Conservation (phyloP, 2,329 filamentous ascomycete species). For the Xylariaceae sp. region DNA sequence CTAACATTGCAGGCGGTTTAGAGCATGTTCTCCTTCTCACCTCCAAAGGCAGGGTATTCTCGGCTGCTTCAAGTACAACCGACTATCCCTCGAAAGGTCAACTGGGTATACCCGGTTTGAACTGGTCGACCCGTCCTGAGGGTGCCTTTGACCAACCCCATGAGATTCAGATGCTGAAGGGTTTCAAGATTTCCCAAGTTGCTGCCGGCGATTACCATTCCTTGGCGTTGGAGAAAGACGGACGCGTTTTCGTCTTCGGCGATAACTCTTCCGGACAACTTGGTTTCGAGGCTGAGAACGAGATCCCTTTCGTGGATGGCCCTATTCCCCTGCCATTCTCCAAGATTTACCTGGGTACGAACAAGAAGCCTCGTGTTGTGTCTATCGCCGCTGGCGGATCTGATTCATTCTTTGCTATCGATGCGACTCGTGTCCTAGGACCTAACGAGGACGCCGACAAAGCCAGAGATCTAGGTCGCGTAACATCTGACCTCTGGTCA, state of each 20-base stretch:
- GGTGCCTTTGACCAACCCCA: slow-evolving; percentile 79
- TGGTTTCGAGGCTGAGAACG: slow-evolving; percentile 65
- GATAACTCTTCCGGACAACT: slow-evolving; percentile 91
- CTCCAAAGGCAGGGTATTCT: slow-evolving; percentile 78
- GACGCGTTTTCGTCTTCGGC: slow-evolving; percentile 79
- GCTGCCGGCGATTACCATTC: slow-evolving; percentile 86
- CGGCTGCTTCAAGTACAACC: slow-evolving; percentile 73
- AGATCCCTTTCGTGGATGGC: slow-evolving; percentile 58
- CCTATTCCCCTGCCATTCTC: slow-evolving; percentile 67
- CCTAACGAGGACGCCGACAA: slow-evolving; percentile 36
- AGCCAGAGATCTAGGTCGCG: slow-evolving; percentile 43
- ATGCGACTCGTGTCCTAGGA: slow-evolving; percentile 57
- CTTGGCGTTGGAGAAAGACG: slow-evolving; percentile 67
- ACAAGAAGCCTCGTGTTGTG: slow-evolving; percentile 62
- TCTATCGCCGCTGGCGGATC: slow-evolving; percentile 77
- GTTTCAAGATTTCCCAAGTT: slow-evolving; percentile 66
- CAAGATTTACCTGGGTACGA: slow-evolving; percentile 65
- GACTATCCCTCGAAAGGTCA: slow-evolving; percentile 79
- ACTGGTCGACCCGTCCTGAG: slow-evolving; percentile 69
- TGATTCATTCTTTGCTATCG: slow-evolving; percentile 83
- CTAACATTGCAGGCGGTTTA: slow-evolving; percentile 68
- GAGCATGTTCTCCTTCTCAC: slow-evolving; percentile 87
- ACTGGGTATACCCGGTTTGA: slow-evolving; percentile 77
- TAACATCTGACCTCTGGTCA: slow-evolving; percentile 76
- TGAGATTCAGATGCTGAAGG: slow-evolving; percentile 66